These are phyloP conservation scores for Lenwebbia sp. DNA, from an alignment of 345 rosid species.

Conservation along the genomic window DNA sequence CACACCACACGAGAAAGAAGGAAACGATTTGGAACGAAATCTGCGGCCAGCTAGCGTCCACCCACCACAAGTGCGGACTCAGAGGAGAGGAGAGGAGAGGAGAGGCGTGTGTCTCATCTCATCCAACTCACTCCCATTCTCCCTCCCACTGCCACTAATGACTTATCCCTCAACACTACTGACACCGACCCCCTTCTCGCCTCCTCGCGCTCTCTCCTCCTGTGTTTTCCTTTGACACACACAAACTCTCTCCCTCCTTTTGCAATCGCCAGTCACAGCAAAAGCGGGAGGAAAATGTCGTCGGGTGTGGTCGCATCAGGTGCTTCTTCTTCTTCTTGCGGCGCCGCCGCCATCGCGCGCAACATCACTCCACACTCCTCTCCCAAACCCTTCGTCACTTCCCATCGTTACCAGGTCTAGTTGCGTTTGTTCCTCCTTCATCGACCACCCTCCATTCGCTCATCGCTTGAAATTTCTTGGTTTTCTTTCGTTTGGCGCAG, in stretches of 20 bases:
- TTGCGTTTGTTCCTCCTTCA: background rate
- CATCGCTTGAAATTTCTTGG: background rate
- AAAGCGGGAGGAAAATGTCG: slow-evolving; percentile 9
- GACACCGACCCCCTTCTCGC: too few species aligned
- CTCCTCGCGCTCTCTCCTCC: background rate
- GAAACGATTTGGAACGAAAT: background rate
- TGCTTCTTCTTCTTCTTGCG: slow-evolving; percentile 32
- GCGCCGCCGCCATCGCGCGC: slow-evolving; percentile 16
- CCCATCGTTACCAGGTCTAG: slow-evolving; percentile 13
- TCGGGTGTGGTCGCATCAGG: slow-evolving; percentile 19
- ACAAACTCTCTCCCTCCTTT: background rate
- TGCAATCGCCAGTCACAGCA: background rate
- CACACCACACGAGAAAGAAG: background rate
- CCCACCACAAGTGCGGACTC: background rate
- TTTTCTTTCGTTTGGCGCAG: slow-evolving; percentile 7
- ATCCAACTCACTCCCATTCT: background rate
- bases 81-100: background rate
- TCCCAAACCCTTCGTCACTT: slow-evolving; percentile 2
- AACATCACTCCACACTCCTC: slow-evolving; percentile 3
- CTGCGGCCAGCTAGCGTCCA: background rate
- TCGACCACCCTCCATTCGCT: background rate
- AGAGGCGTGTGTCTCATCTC: background rate
- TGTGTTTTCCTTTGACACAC: background rate
- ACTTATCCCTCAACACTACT: background rate
- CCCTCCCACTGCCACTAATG: background rate